Conservation (phyloP, 371 early-diverging fungal genomes). For the Lichtheimia corymbifera region DNA sequence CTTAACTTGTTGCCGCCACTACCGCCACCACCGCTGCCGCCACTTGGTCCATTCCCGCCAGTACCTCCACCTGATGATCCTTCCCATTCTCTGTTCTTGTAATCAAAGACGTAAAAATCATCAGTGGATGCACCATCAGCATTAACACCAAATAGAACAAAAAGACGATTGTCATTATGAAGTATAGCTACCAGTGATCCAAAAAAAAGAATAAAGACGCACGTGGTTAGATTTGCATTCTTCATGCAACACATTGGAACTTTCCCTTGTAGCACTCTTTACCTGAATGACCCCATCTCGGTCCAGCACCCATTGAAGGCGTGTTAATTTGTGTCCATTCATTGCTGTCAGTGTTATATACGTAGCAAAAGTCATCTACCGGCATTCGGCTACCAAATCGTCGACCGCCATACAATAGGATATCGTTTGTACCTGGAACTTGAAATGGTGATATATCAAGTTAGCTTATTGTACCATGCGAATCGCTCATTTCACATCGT, state of each 20-base stretch:
- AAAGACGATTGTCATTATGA: slow-evolving; percentile 12
- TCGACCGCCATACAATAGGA: slow-evolving; percentile 14
- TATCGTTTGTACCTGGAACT: slow-evolving; percentile 15
- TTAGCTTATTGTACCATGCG: neutral
- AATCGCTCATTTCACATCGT: too few species aligned
- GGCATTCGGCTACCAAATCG: slow-evolving; percentile 7
- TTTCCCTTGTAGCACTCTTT: neutral
- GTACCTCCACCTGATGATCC: slow-evolving; percentile 20
- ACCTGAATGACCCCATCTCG: slow-evolving; percentile 28
- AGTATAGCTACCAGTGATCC: slow-evolving; percentile 10
- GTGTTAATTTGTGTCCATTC: slow-evolving; percentile 14
- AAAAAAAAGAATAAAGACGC: too few species aligned
- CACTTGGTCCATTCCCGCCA: too few species aligned
- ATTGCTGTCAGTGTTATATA: slow-evolving; percentile 8
- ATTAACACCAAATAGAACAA: slow-evolving; percentile 23
- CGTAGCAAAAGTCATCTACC: slow-evolving; percentile 19
- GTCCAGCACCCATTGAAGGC: slow-evolving; percentile 15
- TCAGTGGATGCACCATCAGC: slow-evolving; percentile 11
- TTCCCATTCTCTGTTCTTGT: slow-evolving; percentile 11
- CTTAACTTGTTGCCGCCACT: too few species aligned
- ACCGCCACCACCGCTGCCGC: too few species aligned
- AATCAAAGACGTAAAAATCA: slow-evolving; percentile 17
- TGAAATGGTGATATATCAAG: neutral
- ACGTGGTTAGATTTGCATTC: neutral
- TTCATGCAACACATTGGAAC: neutral